Evolutionary conservation across 345 rosid genomes (phyloP), one percentile per base, ranked within the genome.

Genomic region (Raphanus sativus): DNA sequence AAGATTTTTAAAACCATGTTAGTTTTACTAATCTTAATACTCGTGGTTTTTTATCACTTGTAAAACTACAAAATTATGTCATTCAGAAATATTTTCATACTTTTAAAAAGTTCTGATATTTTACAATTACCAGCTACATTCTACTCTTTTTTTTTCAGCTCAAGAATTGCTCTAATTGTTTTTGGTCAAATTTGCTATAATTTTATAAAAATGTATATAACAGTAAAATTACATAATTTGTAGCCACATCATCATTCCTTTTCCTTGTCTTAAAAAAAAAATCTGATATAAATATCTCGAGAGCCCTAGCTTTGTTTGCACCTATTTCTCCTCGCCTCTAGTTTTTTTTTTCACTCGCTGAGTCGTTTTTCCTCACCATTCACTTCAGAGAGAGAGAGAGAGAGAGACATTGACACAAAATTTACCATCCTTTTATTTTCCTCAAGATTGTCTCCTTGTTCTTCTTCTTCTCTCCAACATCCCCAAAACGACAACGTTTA

Each of bases 401-500:
- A 55, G 40, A 45, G 21, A 21, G 21, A 21, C 21, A 67, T 67
- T 79, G 78, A 62, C 65, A 62, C 65, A 67, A 36, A 12, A 21
- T 28, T 67, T 54, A 62, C 74, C 55, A 50, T n/a, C 21, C n/a
- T 50, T 50, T n/a, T 50, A 42, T 12, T 50, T n/a, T n/a, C 55
- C 8, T 15, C 55, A 50, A 40, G 77, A 61, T 67, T 79, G 30
- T 79, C 70, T 66, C 54, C 61, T 30, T 15, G 45, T 12, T 8
- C 25, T 0, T 10, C 55, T 9, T 59, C 3, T 26, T 2, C 0
- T 4, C 30, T 4, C 3, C 3, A 3, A 28, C 34, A 16, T 16
- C 2, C 21, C 55, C 9, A 38, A 78, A 48, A 79, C 82, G 82
- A 73, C 82, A 28, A 7, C 82, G 82, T 79, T 67, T 78, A 12